Base-by-base conservation (phyloP, 1,284 basidiomycete genomes). In the Malassezia globosa region DNA sequence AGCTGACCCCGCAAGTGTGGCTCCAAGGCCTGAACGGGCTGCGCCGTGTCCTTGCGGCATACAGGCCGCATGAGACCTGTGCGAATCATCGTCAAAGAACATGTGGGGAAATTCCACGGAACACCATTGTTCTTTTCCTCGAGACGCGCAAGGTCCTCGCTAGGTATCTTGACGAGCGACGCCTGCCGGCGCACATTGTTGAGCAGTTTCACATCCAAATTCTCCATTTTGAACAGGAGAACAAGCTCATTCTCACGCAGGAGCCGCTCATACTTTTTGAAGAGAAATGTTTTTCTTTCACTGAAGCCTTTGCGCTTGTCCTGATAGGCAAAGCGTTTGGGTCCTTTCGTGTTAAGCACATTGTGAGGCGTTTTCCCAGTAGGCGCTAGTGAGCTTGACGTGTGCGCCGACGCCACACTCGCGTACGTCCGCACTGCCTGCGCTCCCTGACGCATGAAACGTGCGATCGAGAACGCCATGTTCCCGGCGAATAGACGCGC, bases 241-340 rank as follows among this genome's bases (percentile, higher is more conserved):
- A 52, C 34, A 4, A 47, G 42, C 45, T 52, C 44, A 27, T 29
- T 52, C 27, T 46, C 45, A 10, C 25, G 35, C 44, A 52, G 16
- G 4, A 52, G 3, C 29, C 50, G 50, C 34, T 42, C 26, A 35
- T 52, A 52, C 34, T 25, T 37, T 14, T 38, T 23, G 24, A 36
- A 52, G n/a, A 52, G 40, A 40, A 36, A 38, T 22, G 33, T 37
- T 33, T 52, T 52, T 40, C 50, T 44, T 24, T 52, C 50, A 23
- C 50, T 47, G 14, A 52, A 26, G 35, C 40, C 26, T 13, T 36
- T 46, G 21, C 50, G 50, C 16, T 24, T 36, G 39, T 52, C 39
- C 22, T 52, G 50, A 45, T 52, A 52, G 11, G 50, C 37, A 24
- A 52, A 37, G 36, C 35, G 31, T 42, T 39, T 37, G 4, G 47